These are phyloP conservation scores for Chlamydomonas incerta DNA, from an alignment of 139 green algal species.

Conservation along the genomic window DNA sequence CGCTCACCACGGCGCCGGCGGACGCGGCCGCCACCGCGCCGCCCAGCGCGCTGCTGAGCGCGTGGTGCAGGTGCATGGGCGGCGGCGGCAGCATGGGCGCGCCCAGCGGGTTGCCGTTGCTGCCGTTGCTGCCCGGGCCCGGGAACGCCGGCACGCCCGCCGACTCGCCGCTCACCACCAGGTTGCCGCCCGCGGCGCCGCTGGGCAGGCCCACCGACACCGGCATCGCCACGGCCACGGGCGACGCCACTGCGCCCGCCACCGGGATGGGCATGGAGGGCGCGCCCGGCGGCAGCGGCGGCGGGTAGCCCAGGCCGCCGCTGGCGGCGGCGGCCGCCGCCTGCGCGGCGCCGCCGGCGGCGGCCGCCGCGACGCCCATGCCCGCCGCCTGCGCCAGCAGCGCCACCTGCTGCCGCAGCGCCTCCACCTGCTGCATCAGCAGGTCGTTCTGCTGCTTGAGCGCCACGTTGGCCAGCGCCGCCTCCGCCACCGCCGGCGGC, in stretches of 20 bases:
- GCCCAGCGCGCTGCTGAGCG: not conserved
- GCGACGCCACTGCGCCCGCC: too few relatives aligned
- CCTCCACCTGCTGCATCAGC: slow-evolving; percentile 7
- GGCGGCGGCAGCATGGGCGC: not conserved
- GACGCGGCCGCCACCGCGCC: not conserved
- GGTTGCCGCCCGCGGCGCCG: not conserved
- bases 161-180: too few relatives aligned
- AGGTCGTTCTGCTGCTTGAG: slow-evolving; percentile 37
- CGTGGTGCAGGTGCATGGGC: not conserved
- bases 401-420: slow-evolving; percentile 22
- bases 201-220: not conserved
- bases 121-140: not conserved
- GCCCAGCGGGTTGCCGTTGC: not conserved
- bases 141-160: too few relatives aligned
- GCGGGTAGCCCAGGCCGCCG: not conserved
- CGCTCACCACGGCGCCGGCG: not conserved
- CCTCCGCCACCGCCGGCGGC: not conserved
- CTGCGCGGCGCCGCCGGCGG: not conserved
- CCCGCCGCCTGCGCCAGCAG: slow-evolving; percentile 1
- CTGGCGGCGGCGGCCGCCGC: not conserved
- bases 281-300: not conserved
- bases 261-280: too few relatives aligned
- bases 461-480: not conserved
- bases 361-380: not conserved
- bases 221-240: not conserved